Base-by-base conservation (phyloP, 2,329 filamentous ascomycete species). In the Esteya vermicola region DNA sequence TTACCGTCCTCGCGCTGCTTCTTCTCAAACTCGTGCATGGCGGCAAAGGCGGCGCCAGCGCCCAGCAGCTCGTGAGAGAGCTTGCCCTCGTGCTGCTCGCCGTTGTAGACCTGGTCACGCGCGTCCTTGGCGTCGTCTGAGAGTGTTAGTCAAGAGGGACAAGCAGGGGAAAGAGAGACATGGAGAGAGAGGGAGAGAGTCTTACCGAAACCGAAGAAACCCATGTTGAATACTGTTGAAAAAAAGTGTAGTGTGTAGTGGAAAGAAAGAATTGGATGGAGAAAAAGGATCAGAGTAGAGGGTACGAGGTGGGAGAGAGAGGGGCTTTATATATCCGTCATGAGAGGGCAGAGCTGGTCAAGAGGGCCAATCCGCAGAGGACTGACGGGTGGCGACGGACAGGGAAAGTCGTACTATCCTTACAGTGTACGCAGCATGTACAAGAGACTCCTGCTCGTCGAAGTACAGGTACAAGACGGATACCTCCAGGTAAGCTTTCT, bases 21-120 rank as follows among this genome's bases (percentile, higher is more conserved):
- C 58, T 86, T 78, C 62, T 88, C 82, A 52, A 78, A 88, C 19
- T 78, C 65, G 68, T 85, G 85, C 72, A 89, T 81, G 51, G 77
- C 84, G 47, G 75, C 78, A 55, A 89, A 89, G 46, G 79, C 75
- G 43, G 82, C 83, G 43, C 76, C 84, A 46, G 81, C 81, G 48
- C 78, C 82, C 41, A 88, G 56, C 36, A 84, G 54, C 64, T 91
- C 82, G 61, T 89, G 83, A 50, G 72, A 71, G 53, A 83, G 62
- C 54, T 71, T 71, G 51, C 70, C 65, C 60, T 83, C 62, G 62
- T 83, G 67, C 25, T 42, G 37, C 34, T 45, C n/a, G 38, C 58
- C 45, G 39, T 54, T 50, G 52, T 69, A 62, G 44, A 64, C 51
- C 48, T 65, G 49, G 45, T 69, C 57, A 48, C 62, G 65, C n/a